Percentiles rank a stretch among this genome's conserved stretches.
Evolutionary conservation across 1,139 yeast species (phyloP).

Genomic region (Yarrowia galli): DNA sequence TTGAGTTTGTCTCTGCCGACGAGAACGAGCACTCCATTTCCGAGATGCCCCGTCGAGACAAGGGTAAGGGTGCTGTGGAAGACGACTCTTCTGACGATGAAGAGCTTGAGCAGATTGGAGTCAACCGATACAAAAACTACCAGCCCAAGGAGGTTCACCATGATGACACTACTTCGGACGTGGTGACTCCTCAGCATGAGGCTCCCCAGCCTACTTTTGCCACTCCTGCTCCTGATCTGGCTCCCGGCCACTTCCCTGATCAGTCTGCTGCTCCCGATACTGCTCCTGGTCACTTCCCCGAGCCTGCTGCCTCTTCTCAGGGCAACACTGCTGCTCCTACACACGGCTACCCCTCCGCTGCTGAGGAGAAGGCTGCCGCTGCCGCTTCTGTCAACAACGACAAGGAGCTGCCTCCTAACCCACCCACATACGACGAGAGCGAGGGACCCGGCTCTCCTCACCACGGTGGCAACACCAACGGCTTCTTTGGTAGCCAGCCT

Average conservation of each 20-base stretch:
- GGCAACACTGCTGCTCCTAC: neutral
- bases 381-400: neutral
- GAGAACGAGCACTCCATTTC: constrained; percentile 44
- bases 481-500: constrained; percentile 10
- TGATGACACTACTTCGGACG: constrained; percentile 28
- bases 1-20: constrained; percentile 49
- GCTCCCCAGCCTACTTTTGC: constrained; percentile 4
- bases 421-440: constrained; percentile 28
- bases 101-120: constrained; percentile 50
- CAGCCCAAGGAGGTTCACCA: constrained; percentile 27
- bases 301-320: neutral
- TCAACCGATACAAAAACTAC: constrained; percentile 39
- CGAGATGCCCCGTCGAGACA: constrained; percentile 41
- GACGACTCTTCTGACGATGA: constrained; percentile 50
- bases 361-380: constrained; percentile 33
- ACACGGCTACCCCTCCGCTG: constrained; percentile 5
- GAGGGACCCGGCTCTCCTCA: constrained; percentile 25
- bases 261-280: constrained; percentile 1
- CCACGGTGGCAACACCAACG: constrained; percentile 8
- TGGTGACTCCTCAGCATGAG: constrained; percentile 29
- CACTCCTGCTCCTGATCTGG: neutral
- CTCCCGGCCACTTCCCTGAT: constrained; percentile 5
- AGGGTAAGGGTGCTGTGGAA: constrained; percentile 15
- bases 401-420: constrained; percentile 37
- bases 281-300: constrained; percentile 10